Evolutionary conservation across 106 monocot species (phyloP).

Genomic region (Allium cepa): DNA sequence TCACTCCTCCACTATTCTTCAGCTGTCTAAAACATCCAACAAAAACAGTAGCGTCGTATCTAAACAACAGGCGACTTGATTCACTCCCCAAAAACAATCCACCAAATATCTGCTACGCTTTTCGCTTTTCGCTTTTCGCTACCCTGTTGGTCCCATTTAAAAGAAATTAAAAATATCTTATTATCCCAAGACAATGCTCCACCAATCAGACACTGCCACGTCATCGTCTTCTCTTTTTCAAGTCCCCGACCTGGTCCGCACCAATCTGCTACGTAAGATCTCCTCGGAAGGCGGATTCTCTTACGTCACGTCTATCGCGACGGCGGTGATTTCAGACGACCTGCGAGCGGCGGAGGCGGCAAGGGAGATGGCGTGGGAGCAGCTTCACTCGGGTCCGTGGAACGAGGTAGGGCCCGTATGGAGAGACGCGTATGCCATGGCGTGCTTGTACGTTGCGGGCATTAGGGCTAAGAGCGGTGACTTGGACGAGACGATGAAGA

Average conservation of each 20-base stretch:
- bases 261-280: constrained; percentile 15
- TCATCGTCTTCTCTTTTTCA: background rate
- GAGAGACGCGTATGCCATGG: constrained; percentile 24
- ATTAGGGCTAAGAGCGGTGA: constrained; percentile 11
- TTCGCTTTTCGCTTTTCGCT: no score
- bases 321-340: constrained; percentile 8
- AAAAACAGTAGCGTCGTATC: no score
- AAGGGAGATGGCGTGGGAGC: constrained; percentile 29
- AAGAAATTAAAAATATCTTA: no score
- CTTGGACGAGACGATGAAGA: constrained; percentile 12
- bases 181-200: constrained; percentile 1
- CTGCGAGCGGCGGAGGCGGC: constrained; percentile 24
- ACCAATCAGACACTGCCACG: background rate
- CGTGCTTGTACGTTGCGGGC: constrained; percentile 14
- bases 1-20: no score
- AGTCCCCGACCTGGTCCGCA: constrained; percentile 2
- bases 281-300: constrained; percentile 18
- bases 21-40: no score
- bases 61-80: no score
- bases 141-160: no score
- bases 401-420: constrained; percentile 18
- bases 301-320: constrained; percentile 12
- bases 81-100: no score
- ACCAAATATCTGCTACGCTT: no score
- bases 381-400: constrained; percentile 28